Evolutionary conservation across 202 grass and related monocot genomes (phyloP), one percentile per base, ranked within the genome.

Genomic region (Bolboschoenoplectus hybrid): DNA sequence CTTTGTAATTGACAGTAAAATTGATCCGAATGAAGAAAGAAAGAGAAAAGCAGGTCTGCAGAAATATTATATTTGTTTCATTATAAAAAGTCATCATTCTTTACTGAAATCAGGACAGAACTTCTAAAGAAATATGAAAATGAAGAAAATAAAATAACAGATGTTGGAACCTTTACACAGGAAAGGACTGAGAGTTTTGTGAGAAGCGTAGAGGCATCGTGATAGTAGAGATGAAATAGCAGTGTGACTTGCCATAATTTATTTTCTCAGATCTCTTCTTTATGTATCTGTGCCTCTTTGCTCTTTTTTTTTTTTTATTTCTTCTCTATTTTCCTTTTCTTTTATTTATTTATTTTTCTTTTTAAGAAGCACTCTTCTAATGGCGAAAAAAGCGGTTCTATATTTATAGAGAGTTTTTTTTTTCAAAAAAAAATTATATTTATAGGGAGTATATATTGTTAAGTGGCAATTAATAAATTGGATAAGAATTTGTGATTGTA

Each of bases 161-260:
- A 16, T 17, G 53, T 56, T 47, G 58, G 74, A 16, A 74, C 73
- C 73, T 76, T 77, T 16, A 77, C 26, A 7, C 49, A 87, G 82
- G 49, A 87, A 82, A 43, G 90, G 88, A 74, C 84, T 84, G 66
- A 34, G 6, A 67, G 65, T 17, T 17, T 40, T n/a, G 20, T 65
- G 57, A 87, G 55, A 67, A 1, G 56, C 2, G 63, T 43, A 83
- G 67, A 89, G 83, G 83, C 89, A 92, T 77, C 83, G 89, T 72
- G 87, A 85, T 87, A 85, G 41, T 62, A 95, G 83, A 56, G 91
- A 95, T 60, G 89, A 79, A 63, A 81, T 80, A 57, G 85, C 85
- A 82, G 83, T 88, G 81, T 89, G 63, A 51, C 70, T 74, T 17
- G 81, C 69, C 84, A 86, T 72, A 52, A 61, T 74, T 85, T 86